phyloP scores from a whole-genome alignment of 2,329 filamentous ascomycete genomes.

The Hirsutella thompsonii region DNA sequence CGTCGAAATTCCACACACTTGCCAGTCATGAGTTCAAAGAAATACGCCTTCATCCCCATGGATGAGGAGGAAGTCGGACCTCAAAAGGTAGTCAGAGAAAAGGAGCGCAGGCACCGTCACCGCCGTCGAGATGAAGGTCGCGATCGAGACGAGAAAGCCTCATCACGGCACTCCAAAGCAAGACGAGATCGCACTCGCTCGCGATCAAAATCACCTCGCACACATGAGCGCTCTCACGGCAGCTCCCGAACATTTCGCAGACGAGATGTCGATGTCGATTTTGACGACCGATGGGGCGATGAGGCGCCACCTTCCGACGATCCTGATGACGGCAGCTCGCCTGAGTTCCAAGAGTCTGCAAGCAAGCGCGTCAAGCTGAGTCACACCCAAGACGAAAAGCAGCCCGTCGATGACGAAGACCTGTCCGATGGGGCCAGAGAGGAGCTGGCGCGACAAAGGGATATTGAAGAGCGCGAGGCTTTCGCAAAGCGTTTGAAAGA shows the following conservation, averaged over 20 bases:
- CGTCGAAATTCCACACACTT: neutral
- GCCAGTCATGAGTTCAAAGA: constrained; percentile 38
- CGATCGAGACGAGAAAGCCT: constrained; percentile 18
- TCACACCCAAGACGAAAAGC: constrained; percentile 25
- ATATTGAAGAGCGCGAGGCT: constrained; percentile 64
- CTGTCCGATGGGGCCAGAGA: constrained; percentile 47
- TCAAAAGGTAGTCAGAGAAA: constrained; percentile 36
- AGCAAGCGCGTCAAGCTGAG: constrained; percentile 56
- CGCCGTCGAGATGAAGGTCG: constrained; percentile 16
- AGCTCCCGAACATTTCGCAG: constrained; percentile 28
- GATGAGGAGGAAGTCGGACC: constrained; percentile 48
- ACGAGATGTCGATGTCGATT: constrained; percentile 33
- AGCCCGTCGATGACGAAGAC: constrained; percentile 23
- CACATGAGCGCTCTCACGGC: constrained; percentile 12
- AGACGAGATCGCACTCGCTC: constrained; percentile 19
- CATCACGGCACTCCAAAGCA: constrained; percentile 13
- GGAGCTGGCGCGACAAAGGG: constrained; percentile 47
- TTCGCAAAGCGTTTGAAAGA: constrained; percentile 65
- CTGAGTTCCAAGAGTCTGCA: constrained; percentile 55
- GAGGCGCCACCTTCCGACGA: constrained; percentile 44
- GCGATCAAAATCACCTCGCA: constrained; percentile 14
- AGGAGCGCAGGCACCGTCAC: constrained; percentile 29
- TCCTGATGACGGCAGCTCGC: constrained; percentile 29
- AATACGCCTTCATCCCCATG: constrained; percentile 57
- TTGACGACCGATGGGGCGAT: constrained; percentile 73